Conservation (phyloP, 2,329 filamentous ascomycete species). For the Scedosporium boydii region DNA sequence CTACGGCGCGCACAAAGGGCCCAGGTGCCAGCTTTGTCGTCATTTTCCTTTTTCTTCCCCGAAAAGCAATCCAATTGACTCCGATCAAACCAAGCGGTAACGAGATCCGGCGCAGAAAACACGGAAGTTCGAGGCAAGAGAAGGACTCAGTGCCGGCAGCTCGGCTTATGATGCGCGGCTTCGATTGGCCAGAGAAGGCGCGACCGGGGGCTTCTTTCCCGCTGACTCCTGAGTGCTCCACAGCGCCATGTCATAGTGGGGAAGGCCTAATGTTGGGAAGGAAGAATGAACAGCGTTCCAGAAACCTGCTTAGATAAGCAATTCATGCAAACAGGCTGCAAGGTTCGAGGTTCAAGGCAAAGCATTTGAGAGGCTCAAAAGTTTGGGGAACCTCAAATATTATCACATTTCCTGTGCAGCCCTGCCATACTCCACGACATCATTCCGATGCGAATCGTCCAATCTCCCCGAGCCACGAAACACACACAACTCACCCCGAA, state of each 20-base stretch:
- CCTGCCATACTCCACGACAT: background rate
- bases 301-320: too few relatives aligned
- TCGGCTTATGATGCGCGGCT: background rate
- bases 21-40: slow-evolving; percentile 3
- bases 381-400: background rate
- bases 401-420: background rate
- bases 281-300: background rate
- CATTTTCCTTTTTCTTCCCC: background rate
- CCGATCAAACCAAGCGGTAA: background rate
- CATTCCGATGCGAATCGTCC: background rate
- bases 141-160: background rate
- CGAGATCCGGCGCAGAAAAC: background rate
- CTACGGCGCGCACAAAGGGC: slow-evolving; percentile 43
- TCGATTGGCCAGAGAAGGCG: background rate
- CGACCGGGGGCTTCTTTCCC: background rate
- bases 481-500: background rate
- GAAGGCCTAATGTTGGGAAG: background rate
- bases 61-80: background rate
- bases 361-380: background rate
- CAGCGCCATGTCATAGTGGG: background rate
- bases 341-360: too few relatives aligned
- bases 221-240: background rate
- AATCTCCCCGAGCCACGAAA: background rate
- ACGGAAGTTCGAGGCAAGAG: too few relatives aligned
- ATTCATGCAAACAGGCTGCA: too few relatives aligned